Percentiles rank a stretch among this genome's conserved stretches.
phyloP scores from a whole-genome alignment of 1,284 basidiomycete genomes.

The Coniferiporia weirii region DNA sequence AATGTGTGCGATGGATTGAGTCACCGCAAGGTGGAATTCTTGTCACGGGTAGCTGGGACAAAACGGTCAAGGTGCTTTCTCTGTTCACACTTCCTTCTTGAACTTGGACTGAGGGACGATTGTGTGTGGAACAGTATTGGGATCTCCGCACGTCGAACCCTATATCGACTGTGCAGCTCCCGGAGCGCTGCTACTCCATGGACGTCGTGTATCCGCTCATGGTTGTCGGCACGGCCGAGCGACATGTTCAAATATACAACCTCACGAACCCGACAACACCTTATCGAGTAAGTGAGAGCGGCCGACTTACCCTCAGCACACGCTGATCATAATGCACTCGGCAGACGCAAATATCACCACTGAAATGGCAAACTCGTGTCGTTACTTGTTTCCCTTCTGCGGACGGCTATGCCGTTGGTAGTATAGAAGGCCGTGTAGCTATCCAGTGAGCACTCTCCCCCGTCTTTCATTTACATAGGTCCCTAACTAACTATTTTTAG shows the following conservation, averaged over 20 bases:
- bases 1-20: conserved; percentile 73
- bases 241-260: conserved; percentile 87
- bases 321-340: background rate
- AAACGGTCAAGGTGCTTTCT: conserved; percentile 71
- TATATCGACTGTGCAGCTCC: conserved; percentile 73
- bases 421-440: conserved; percentile 92
- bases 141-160: conserved; percentile 73
- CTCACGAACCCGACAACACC: conserved; percentile 73
- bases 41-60: conserved; percentile 90
- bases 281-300: conserved; percentile 56
- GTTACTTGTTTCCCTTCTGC: conserved; percentile 81
- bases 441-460: conserved; percentile 64
- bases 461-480: too few relatives aligned
- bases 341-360: conserved; percentile 72
- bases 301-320: background rate
- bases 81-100: background rate
- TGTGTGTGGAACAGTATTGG: conserved; percentile 70
- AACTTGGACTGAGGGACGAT: background rate
- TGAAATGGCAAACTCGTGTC: conserved; percentile 93
- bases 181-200: conserved; percentile 87
- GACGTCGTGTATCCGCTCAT: conserved; percentile 83
- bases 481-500: conserved; percentile 30
- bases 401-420: conserved; percentile 87
- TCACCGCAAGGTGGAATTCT: conserved; percentile 63
- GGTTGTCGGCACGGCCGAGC: conserved; percentile 92